Base-by-base conservation (phyloP, 257 asterid species). In the Verbascum thapsus region DNA sequence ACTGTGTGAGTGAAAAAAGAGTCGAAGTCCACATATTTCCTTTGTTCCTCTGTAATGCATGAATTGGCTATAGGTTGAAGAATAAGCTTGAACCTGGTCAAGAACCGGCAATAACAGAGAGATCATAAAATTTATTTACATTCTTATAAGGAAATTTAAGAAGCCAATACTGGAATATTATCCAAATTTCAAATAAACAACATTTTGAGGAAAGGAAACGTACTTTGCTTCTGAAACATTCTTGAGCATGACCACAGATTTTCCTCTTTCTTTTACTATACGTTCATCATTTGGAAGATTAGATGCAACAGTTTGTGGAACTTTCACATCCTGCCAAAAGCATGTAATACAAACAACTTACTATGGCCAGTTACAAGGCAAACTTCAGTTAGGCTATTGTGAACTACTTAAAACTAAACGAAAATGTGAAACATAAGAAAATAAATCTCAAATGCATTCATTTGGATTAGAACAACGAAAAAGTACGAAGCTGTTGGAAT, bases 171-270 rank as follows among this genome's bases (percentile, higher is more conserved):
- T 65, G 16, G 30, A 40, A 53, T 63, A 58, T 48, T 23, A 17
- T 44, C 44, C 10, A 30, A 50, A 10, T 30, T 54, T 12, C 9
- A 30, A 10, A 49, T 38, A 11, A 49, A 54, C 34, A 58, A 32
- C 23, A 43, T 35, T 4, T 30, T 30, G 38, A 61, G 51, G 71
- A 56, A 19, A 50, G 40, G 50, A 42, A 43, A 35, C 53, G 26
- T 87, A 92, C 99, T 92, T 92, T 53, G 97, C 96, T 78, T 92
- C 99, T 6, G 97, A 87, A 69, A 92, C 86, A 77, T 92, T 92
- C 91, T 92, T 89, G 73, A 92, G 97, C 80, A 92, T 85, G 81
- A 92, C 99, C 99, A 92, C 85, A 41, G 99, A 87, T 38, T 95
- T 79, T 73, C 99, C 99, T 80, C 90, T 77, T 64, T 87, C 95